Percentiles rank a stretch among this genome's conserved stretches.
phyloP scores from a whole-genome alignment of 1,284 basidiomycete genomes.

The Apiotrichum siamense region DNA sequence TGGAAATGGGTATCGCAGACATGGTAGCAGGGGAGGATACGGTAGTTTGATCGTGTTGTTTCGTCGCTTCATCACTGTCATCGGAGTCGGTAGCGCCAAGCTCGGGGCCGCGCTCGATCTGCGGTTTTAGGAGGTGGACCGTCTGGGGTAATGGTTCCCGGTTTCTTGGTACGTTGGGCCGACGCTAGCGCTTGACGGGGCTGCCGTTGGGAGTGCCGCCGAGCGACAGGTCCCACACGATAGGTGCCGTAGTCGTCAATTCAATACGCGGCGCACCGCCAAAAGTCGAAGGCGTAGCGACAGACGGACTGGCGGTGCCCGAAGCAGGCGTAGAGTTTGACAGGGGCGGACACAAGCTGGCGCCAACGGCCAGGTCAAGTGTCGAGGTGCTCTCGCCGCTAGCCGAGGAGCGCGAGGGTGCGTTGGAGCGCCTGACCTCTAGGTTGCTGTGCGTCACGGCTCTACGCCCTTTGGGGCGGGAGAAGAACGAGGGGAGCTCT shows the following conservation, averaged over 20 bases:
- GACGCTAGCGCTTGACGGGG: too few relatives aligned
- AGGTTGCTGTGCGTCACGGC: neutral
- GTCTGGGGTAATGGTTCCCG: too few relatives aligned
- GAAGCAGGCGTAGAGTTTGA: neutral
- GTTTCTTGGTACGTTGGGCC: too few relatives aligned
- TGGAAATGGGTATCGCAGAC: too few relatives aligned
- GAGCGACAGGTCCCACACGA: constrained; percentile 21
- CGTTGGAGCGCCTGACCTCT: neutral
- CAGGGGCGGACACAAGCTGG: neutral
- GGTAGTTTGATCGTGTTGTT: too few relatives aligned
- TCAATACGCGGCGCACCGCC: constrained; percentile 20
- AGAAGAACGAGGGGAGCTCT: constrained; percentile 10
- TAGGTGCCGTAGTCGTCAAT: constrained; percentile 20
- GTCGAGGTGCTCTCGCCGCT: neutral
- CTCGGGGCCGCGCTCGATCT: too few relatives aligned
- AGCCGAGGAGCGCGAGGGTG: constrained; percentile 1
- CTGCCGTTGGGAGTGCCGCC: too few relatives aligned
- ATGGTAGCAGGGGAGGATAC: too few relatives aligned
- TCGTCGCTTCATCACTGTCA: too few relatives aligned
- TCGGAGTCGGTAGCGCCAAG: too few relatives aligned
- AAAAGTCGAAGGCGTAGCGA: neutral
- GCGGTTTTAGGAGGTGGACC: too few relatives aligned
- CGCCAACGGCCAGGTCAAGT: neutral
- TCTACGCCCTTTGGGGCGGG: constrained; percentile 8
- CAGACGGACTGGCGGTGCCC: neutral